These are phyloP conservation scores for Apiospora saccharicola DNA, from an alignment of 2,329 filamentous ascomycete species.

Conservation along the genomic window DNA sequence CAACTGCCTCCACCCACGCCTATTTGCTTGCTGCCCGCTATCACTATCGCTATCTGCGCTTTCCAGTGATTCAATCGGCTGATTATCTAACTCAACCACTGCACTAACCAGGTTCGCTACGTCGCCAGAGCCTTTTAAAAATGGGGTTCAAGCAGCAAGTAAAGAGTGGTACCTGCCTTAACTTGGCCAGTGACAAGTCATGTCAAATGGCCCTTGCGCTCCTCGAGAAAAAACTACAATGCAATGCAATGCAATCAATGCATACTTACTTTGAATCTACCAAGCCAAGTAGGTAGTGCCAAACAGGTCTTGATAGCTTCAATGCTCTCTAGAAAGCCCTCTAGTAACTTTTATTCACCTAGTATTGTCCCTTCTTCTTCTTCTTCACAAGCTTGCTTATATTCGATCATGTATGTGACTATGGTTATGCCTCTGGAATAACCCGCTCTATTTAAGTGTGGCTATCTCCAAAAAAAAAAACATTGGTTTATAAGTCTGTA, in stretches of 20 bases:
- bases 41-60: conserved; percentile 2
- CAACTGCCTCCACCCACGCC: neutral
- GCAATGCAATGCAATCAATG: too few species aligned
- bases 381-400: neutral
- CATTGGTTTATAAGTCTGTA: neutral
- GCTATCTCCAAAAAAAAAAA: neutral
- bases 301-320: too few species aligned
- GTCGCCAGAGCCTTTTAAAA: neutral
- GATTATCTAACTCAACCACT: conserved; percentile 10
- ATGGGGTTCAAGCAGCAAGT: neutral
- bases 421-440: neutral
- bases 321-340: too few species aligned
- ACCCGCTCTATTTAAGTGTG: too few species aligned
- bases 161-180: neutral
- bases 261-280: too few species aligned
- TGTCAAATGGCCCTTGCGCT: neutral
- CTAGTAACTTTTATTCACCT: too few species aligned
- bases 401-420: neutral
- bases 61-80: neutral
- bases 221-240: too few species aligned
- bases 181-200: neutral
- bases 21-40: neutral
- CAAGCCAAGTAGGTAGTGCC: too few species aligned
- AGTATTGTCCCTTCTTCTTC: too few species aligned
- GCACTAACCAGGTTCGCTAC: neutral